These are phyloP conservation scores for Pyrenopolyporus hunteri DNA, from an alignment of 495 filamentous ascomycete species.

Conservation along the genomic window DNA sequence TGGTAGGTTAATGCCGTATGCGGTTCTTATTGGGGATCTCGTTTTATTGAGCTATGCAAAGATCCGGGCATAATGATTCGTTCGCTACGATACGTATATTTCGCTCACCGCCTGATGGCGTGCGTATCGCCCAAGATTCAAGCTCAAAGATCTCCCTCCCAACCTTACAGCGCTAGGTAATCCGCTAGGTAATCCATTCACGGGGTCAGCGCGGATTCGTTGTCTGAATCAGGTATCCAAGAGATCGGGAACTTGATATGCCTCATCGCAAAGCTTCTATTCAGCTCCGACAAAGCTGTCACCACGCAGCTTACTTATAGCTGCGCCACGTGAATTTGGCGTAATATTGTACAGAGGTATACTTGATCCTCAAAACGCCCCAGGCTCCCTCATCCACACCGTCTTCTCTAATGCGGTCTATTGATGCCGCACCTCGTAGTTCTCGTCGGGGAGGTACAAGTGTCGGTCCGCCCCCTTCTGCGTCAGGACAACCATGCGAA, in stretches of 20 bases:
- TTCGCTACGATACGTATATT: conserved; percentile 10
- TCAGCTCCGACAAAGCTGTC: conserved; percentile 10
- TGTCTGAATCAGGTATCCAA: conserved; percentile 23
- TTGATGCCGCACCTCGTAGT: conserved; percentile 64
- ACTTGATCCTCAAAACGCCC: conserved; percentile 20
- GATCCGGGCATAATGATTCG: conserved; percentile 21
- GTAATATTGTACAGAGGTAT: conserved; percentile 41
- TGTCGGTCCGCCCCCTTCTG: conserved; percentile 83
- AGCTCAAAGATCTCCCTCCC: conserved; percentile 18
- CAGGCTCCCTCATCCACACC: conserved; percentile 9
- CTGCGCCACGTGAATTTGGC: conserved; percentile 26
- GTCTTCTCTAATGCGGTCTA: conserved; percentile 26
- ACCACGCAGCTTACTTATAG: conserved; percentile 3
- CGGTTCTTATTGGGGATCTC: conserved; percentile 29
- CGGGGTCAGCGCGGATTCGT: conserved; percentile 10
- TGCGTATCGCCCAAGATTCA: conserved; percentile 33
- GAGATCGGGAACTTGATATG: conserved; percentile 13
- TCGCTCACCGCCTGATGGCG: conserved; percentile 40
- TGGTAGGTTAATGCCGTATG: conserved; percentile 1
- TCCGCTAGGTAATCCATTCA: conserved; percentile 20
- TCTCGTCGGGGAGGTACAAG: conserved; percentile 86
- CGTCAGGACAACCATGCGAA: conserved; percentile 95
- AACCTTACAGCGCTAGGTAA: conserved; percentile 25
- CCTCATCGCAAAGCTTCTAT: conserved; percentile 27
- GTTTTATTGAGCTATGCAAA: conserved; percentile 20